phyloP scores from a whole-genome alignment of 768 basidiomycete genomes.

The Auricularia sp. region DNA sequence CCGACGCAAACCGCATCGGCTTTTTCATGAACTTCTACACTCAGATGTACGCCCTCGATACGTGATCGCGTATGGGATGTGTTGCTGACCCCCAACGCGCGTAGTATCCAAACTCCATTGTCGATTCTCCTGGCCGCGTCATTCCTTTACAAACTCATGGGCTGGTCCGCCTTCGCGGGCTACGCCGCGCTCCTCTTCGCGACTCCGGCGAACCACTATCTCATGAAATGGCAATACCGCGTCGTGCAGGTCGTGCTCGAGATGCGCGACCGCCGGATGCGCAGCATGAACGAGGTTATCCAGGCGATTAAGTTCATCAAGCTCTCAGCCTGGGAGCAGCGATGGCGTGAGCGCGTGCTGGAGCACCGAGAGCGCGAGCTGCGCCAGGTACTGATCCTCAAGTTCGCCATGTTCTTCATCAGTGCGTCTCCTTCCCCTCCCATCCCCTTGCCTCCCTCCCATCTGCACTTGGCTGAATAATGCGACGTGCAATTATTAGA shows the following conservation, averaged over 20 bases:
- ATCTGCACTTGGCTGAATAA: too few relatives aligned
- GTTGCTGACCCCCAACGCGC: too few relatives aligned
- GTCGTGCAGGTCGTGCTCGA: background rate
- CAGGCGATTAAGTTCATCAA: slow-evolving; percentile 2
- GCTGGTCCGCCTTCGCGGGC: background rate
- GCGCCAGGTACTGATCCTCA: background rate
- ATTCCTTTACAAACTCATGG: background rate
- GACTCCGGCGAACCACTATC: background rate
- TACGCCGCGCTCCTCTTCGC: background rate
- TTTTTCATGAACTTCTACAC: slow-evolving; percentile 1
- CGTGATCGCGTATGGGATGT: too few relatives aligned
- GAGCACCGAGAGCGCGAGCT: background rate
- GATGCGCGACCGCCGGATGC: slow-evolving; percentile 2
- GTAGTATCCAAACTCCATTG: background rate
- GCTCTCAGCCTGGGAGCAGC: background rate
- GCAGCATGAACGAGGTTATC: slow-evolving; percentile 1
- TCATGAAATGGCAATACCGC: background rate
- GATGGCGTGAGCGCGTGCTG: background rate
- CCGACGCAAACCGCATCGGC: background rate
- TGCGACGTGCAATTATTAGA: background rate
- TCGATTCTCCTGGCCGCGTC: background rate
- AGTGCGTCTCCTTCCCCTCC: background rate
- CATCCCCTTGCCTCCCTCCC: background rate
- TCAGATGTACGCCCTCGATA: background rate
- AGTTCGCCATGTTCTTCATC: background rate